These are phyloP conservation scores for Didymella pomorum DNA, from an alignment of 2,329 filamentous ascomycete species.

Conservation along the genomic window DNA sequence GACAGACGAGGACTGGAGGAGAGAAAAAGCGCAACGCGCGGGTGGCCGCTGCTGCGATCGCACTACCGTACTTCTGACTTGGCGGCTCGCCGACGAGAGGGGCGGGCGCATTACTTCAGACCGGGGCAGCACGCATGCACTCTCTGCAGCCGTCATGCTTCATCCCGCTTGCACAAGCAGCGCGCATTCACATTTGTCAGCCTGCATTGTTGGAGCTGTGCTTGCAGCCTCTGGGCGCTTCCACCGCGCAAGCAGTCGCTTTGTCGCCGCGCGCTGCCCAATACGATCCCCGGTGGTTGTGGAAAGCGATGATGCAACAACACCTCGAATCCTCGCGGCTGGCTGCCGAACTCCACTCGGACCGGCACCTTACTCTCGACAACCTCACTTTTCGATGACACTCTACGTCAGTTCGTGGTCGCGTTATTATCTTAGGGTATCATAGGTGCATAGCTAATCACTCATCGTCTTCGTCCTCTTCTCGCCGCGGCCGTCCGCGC, in stretches of 20 bases:
- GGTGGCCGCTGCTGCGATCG: constrained; percentile 13
- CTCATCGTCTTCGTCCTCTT: constrained; percentile 11
- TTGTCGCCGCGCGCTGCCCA: not conserved
- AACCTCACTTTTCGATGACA: too few relatives aligned
- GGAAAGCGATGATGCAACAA: constrained; percentile 14
- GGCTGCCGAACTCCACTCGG: not conserved
- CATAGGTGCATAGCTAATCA: not conserved
- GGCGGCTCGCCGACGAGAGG: constrained; percentile 8
- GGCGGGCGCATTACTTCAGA: not conserved
- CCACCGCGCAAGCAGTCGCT: not conserved
- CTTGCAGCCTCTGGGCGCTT: not conserved
- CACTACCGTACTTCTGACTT: constrained; percentile 4
- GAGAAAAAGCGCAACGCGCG: constrained; percentile 12
- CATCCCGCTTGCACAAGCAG: not conserved
- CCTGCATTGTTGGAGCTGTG: not conserved
- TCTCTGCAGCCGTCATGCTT: not conserved
- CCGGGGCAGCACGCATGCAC: not conserved
- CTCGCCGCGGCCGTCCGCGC: constrained; percentile 14
- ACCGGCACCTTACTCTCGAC: not conserved
- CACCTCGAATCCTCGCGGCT: constrained; percentile 1
- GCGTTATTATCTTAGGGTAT: not conserved
- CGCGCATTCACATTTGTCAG: not conserved
- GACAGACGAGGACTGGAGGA: constrained; percentile 6
- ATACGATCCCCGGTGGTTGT: not conserved
- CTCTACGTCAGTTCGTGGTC: not conserved